Conservation (phyloP, 1,284 basidiomycete species). For the Uromyces viciae-fabae region DNA sequence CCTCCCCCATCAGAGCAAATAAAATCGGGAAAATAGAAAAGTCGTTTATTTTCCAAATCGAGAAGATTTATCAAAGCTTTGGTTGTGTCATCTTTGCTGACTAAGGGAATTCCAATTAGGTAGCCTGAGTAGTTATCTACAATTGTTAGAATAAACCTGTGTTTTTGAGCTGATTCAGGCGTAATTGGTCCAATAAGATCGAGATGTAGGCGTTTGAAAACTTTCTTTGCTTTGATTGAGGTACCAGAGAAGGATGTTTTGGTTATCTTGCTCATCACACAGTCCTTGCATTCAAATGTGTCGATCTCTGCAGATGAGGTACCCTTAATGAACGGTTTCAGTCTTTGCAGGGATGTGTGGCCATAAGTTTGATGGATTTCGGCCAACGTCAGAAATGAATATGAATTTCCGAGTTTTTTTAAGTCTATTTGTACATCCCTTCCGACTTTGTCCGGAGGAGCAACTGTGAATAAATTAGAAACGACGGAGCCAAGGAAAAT, state of each 20-base stretch:
- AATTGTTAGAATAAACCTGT: not conserved
- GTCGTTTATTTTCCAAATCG: not conserved
- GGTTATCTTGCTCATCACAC: not conserved
- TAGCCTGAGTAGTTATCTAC: not conserved
- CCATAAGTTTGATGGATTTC: not conserved
- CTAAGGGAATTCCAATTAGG: not conserved
- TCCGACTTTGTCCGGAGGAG: not conserved
- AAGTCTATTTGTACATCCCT: not conserved
- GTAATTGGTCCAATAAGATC: not conserved
- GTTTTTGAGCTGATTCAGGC: not conserved
- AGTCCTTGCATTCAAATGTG: not conserved
- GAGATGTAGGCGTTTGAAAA: not conserved
- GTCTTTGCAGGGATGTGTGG: not conserved
- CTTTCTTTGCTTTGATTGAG: not conserved
- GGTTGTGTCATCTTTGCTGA: not conserved
- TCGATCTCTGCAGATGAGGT: not conserved
- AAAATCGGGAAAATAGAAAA: not conserved
- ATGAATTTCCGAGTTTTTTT: not conserved
- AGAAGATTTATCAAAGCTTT: not conserved
- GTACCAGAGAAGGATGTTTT: not conserved
- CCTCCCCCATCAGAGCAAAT: not conserved
- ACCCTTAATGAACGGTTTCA: not conserved
- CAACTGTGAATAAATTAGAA: not conserved
- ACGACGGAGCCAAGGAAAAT: too few species aligned
- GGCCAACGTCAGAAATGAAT: not conserved